Evolutionary conservation across 345 rosid species (phyloP), one percentile per base, ranked within the genome.

Genomic region (Aegle marmelos): DNA sequence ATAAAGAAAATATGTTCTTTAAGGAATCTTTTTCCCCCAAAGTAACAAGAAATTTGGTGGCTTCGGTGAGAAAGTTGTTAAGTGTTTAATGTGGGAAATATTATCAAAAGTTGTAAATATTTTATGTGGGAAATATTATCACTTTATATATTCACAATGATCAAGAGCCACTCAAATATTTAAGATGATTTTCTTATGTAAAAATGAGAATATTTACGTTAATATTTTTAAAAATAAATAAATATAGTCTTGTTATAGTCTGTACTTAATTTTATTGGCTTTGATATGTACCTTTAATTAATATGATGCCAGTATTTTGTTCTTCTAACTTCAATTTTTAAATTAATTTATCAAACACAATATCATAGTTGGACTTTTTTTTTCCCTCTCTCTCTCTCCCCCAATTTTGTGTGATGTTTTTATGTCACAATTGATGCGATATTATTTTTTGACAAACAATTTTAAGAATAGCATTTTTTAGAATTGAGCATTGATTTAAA

Each of bases 1-100:
- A 70, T 30, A 70, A 25, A 9, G 13, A 58, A 39, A 22, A 74
- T n/a, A 34, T 10, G 60, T 4, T 21, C 67, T 75, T 64, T 53
- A 22, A 69, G 54, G 74, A 58, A 74, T 39, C 36, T 67, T 61
- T 61, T 25, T 78, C 36, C 28, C 30, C 70, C 41, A 78, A 78
- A 62, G 76, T 53, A 78, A 64, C 36, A 36, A 63, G 71, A 56
- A 79, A 79, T 65, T 33, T n/a, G 19, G 64, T 76, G 72, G 72
- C 37, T 66, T 66, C 50, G 53, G 16, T 34, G 48, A 65, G 50
- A 34, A 53, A 67, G 30, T 72, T 22, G 10, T 22, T 22, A 50
- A 24, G 9, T 24, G 61, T 24, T 30, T 58, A 21, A 24, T 0
- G 31, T 3, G 5, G 30, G 6, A 36, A 31, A 70, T 22, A 69